A percentile compares a stretch with the other conserved stretches of the same genome.
These are phyloP conservation scores for Paraphoma sp. DNA, from an alignment of 2,329 filamentous ascomycete species.

Conservation along the genomic window DNA sequence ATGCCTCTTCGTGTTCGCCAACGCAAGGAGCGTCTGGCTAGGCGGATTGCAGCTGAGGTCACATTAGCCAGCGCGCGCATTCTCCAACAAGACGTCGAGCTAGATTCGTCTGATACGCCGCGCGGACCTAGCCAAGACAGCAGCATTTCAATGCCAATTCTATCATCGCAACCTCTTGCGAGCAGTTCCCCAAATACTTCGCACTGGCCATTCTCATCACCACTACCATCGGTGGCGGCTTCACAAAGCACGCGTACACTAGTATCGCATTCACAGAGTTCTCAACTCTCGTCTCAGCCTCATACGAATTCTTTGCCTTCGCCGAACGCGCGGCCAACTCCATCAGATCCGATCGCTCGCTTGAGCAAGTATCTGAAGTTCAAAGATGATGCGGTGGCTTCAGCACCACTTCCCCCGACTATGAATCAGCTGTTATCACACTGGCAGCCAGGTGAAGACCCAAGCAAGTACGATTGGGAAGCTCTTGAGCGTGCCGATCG, in stretches of 20 bases:
- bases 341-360: constrained; percentile 33
- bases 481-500: constrained; percentile 36
- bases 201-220: constrained; percentile 1
- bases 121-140: constrained; percentile 14
- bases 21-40: constrained; percentile 39
- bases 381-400: constrained; percentile 21
- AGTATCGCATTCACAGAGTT: too few species aligned
- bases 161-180: constrained; percentile 22
- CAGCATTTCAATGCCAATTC: constrained; percentile 22
- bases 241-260: too few species aligned
- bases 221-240: not conserved
- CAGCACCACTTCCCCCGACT: constrained; percentile 33
- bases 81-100: constrained; percentile 8
- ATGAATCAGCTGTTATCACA: constrained; percentile 50
- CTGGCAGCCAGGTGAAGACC: constrained; percentile 50
- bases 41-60: constrained; percentile 46
- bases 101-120: constrained; percentile 11
- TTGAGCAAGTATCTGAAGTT: constrained; percentile 48
- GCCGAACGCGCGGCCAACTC: not conserved
- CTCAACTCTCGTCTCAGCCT: too few species aligned
- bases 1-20: constrained; percentile 34
- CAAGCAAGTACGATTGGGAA: constrained; percentile 50
- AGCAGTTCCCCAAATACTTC: not conserved
- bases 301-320: constrained; percentile 7
- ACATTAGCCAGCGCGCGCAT: constrained; percentile 43